Evolutionary conservation across 1,139 yeast species (phyloP), one percentile per base, ranked within the genome.

Genomic region (Blastobotrys niveus): DNA sequence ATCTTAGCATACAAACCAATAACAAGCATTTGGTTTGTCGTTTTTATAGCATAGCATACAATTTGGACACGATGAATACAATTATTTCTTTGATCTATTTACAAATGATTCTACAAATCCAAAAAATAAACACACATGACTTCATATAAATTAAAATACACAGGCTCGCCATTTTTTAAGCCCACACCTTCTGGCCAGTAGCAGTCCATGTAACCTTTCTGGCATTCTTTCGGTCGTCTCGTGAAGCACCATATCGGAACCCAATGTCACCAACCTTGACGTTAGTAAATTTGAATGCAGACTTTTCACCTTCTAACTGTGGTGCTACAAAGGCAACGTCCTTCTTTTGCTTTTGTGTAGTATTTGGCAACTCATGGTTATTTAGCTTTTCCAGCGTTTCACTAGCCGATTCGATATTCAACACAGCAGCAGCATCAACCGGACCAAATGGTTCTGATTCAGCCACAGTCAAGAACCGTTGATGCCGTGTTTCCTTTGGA

Each of bases 401-500:
- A 43, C 79, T 76, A 34, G 97, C 96, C 18, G 95, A 94, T 61
- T 86, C 91, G 53, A 89, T 73, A 38, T 76, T 88, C 55, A 86
- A 77, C 36, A 84, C 76, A 49, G 79, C 71, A 42, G 98, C 96
- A n/a, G 98, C 96, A 61, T 91, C 97, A 7, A 88, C 76, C 6
- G 97, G 95, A 4, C 96, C 96, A 64, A 89, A 89, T n/a, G 96
- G 95, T 66, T 88, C 94, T 18, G 89, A 80, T 67, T 91, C 97
- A 12, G 96, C 91, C 62, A 91, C 82, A 19, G 94, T 83, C 62
- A 87, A 68, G 70, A 88, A 89, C 53, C 94, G 74, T 55, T 93
- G 89, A 52, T 80, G 80, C 52, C 82, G 72, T 2, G 96, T 85
- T 65, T 82, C 86, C 53, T 79, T 76, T 20, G 96, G 96, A 46